Conservation (phyloP, 805 yeast species). For the Scheffersomyces coipomensis region DNA sequence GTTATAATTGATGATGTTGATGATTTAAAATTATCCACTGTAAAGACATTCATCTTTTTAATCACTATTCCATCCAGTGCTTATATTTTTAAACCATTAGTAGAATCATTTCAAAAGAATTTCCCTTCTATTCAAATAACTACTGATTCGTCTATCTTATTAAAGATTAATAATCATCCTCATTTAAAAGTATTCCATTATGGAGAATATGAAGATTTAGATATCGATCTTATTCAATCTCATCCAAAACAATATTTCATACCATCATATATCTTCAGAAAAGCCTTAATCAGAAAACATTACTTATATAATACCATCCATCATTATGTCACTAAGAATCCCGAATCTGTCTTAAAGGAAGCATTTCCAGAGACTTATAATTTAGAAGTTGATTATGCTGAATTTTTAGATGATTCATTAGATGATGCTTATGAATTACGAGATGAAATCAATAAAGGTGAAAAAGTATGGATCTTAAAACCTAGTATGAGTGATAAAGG, state of each 20-base stretch:
- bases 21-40: neutral
- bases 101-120: slow-evolving; percentile 30
- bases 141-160: slow-evolving; percentile 17
- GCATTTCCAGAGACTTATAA: slow-evolving; percentile 77
- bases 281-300: slow-evolving; percentile 89
- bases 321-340: slow-evolving; percentile 71
- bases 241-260: slow-evolving; percentile 52
- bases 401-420: slow-evolving; percentile 87
- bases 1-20: neutral
- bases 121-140: slow-evolving; percentile 18
- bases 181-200: slow-evolving; percentile 59
- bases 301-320: slow-evolving; percentile 83
- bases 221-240: slow-evolving; percentile 60
- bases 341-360: slow-evolving; percentile 53
- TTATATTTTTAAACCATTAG: slow-evolving; percentile 44
- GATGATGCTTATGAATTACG: slow-evolving; percentile 91
- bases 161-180: slow-evolving; percentile 10
- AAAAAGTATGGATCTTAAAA: slow-evolving; percentile 81
- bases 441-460: slow-evolving; percentile 64
- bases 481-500: slow-evolving; percentile 98
- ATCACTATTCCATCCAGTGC: slow-evolving; percentile 35
- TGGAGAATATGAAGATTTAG: slow-evolving; percentile 87
- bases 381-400: slow-evolving; percentile 92
- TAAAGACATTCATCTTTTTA: slow-evolving; percentile 17
- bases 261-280: slow-evolving; percentile 83